Evolutionary conservation across 2,329 filamentous ascomycete genomes (phyloP).

Genomic region (Claviceps sp.): DNA sequence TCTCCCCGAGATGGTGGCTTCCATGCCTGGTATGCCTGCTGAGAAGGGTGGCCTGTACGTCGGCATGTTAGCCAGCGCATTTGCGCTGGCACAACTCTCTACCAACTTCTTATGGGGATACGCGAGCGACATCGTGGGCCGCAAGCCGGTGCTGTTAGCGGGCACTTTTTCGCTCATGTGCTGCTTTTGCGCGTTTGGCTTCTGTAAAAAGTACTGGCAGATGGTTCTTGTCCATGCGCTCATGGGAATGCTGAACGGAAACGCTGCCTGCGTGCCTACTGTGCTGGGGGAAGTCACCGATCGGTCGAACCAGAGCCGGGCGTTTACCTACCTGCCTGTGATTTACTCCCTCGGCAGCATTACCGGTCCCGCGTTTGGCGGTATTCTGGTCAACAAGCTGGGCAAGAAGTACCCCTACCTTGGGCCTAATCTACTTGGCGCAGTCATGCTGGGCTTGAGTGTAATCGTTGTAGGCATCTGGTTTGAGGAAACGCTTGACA

Average conservation of each 20-base stretch:
- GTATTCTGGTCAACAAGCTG: conserved; percentile 57
- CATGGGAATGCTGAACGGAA: conserved; percentile 91
- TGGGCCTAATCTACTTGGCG: conserved; percentile 68
- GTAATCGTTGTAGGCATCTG: conserved; percentile 64
- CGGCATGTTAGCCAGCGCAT: conserved; percentile 77
- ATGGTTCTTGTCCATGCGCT: conserved; percentile 72
- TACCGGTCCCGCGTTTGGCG: conserved; percentile 83
- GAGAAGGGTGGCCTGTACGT: conserved; percentile 74
- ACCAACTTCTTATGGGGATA: conserved; percentile 62
- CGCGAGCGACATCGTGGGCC: conserved; percentile 51
- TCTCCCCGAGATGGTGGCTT: conserved; percentile 78
- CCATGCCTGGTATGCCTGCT: conserved; percentile 66
- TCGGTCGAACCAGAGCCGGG: conserved; percentile 81
- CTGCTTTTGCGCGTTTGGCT: conserved; percentile 78
- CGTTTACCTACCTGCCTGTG: conserved; percentile 88
- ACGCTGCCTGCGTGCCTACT: conserved; percentile 85
- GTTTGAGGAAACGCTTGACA: conserved; percentile 62
- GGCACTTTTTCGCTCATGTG: conserved; percentile 72
- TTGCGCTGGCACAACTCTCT: conserved; percentile 80
- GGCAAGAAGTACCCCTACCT: conserved; percentile 64
- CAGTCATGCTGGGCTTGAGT: conserved; percentile 56
- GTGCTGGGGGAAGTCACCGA: conserved; percentile 93
- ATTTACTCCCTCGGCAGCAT: conserved; percentile 94
- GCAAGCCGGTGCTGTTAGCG: conserved; percentile 60
- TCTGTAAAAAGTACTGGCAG: conserved; percentile 72